Base-by-base conservation (phyloP, 2,329 filamentous ascomycete genomes). In the Paecilomyces dactylethromorphus region DNA sequence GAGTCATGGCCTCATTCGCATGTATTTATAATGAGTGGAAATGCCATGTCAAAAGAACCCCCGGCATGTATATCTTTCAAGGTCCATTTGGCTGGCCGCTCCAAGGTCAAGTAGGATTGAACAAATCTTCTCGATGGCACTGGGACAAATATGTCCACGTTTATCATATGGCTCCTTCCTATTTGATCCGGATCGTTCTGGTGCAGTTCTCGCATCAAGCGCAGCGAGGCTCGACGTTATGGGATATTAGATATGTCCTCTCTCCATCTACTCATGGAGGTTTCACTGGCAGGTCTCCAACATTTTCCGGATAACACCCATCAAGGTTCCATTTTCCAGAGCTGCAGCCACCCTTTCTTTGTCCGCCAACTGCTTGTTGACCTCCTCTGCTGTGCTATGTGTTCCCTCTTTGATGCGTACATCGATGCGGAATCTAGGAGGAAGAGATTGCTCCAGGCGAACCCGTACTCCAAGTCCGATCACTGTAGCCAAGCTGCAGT, bases 261-360 rank as follows among this genome's bases (percentile, higher is more conserved):
- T 18, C 12, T 8, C 13, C 35, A 6, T 12, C 12, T 18, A 26
- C 50, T 31, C 15, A 6, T 6, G 32, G 32, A 18, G 13, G 15
- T 15, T 52, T 76, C 71, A 90, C 64, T 84, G 82, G 75, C 91
- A 96, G 1, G 89, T 93, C 71, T 91, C 87, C 62, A 97, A 82
- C 94, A 99, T 97, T 76, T 94, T 96, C 72, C 90, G 87, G 63
- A 99, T 81, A 32, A 97, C 90, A 49, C 87, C 87, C 81, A 91
- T 91, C 60, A 99, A 79, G 1, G 90, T 95, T 58, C 90, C 90
- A 72, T 99, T 99, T 76, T 97, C 94, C 66, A 97, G 79, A 6
- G 94, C 94, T 10, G 94, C 94, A 1, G 93, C 92, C 52, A 99
- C 94, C 61, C 94, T 83, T 78, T 99, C 94, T 80, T 97, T 99